Evolutionary conservation across 2,329 filamentous ascomycete species (phyloP), one percentile per base, ranked within the genome.

Genomic region (Xylariaceae sp.): DNA sequence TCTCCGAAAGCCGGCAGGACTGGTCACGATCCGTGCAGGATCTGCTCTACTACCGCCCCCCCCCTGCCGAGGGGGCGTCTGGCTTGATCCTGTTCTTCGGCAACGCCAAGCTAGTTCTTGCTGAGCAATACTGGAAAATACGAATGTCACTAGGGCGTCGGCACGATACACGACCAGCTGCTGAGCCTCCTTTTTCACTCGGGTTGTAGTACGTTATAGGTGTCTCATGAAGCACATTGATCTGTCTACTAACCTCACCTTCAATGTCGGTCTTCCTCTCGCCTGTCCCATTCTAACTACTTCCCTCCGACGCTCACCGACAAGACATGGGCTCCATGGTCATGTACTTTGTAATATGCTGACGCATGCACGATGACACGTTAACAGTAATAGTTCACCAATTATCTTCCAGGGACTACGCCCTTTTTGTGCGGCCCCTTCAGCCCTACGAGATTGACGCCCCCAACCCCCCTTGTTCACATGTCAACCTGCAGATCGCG

Each of bases 371-470:
- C 20, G 43, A 55, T 50, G 52, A 32, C 32, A 46, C 46, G 30
- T 36, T 54, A 40, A 39, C 41, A 50, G 46, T 42, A 13, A 35
- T 47, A 50, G 45, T 24, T 33, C 39, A 27, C 57, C 54, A 60
- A 55, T 55, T 48, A 52, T 58, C 48, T 35, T 37, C 50, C 27
- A 44, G 43, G n/a, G 40, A 50, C 48, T 41, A 45, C 27, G 15
- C 46, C 30, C 23, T 48, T 36, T 52, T 46, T 33, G 55, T 53
- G 49, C 37, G 52, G 40, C 30, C 27, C 42, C 54, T 59, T 60
- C 55, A 60, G 58, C 58, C 58, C 58, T 60, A 60, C 47, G 58
- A 60, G 58, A 60, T 59, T 53, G 45, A 29, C 49, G 36, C 43
- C 55, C 52, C 44, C 45, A 39, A 35, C 37, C 36, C 35, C 46